A percentile compares a stretch with the other conserved stretches of the same genome.
Conservation (phyloP, 768 basidiomycete genomes). For the Tulasnella sp. region DNA sequence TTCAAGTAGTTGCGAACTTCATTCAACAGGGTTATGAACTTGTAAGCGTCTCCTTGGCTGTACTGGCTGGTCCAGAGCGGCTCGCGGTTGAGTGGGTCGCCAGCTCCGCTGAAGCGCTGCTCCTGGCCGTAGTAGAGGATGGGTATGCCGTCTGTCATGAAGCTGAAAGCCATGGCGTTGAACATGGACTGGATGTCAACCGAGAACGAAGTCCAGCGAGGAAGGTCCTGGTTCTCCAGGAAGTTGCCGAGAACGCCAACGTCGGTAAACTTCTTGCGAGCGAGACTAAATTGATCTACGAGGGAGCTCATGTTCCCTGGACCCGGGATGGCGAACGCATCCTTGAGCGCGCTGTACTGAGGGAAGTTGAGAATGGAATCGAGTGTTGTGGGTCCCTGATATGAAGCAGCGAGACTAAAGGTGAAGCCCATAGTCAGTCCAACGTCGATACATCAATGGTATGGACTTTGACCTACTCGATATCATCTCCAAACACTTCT, state of each 20-base stretch:
- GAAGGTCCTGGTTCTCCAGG: slow-evolving; percentile 66
- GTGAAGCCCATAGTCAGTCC: neutral
- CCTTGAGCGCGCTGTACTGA: slow-evolving; percentile 47
- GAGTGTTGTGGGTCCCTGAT: slow-evolving; percentile 49
- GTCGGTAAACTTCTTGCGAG: slow-evolving; percentile 33
- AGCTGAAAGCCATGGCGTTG: slow-evolving; percentile 64
- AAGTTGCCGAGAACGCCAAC: slow-evolving; percentile 52
- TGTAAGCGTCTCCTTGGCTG: slow-evolving; percentile 43
- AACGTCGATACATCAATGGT: no score
- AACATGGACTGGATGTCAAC: slow-evolving; percentile 60
- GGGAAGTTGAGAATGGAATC: slow-evolving; percentile 67
- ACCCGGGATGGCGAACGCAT: slow-evolving; percentile 65
- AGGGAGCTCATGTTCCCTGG: slow-evolving; percentile 48
- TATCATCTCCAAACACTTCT: slow-evolving; percentile 51
- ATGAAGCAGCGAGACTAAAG: slow-evolving; percentile 42
- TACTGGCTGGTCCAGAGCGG: slow-evolving; percentile 64
- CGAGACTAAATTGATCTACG: slow-evolving; percentile 39
- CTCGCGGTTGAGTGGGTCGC: slow-evolving; percentile 70
- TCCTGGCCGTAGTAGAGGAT: slow-evolving; percentile 78
- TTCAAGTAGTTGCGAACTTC: slow-evolving; percentile 54
- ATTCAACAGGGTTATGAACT: slow-evolving; percentile 50
- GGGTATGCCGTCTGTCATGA: slow-evolving; percentile 75
- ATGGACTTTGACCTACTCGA: slow-evolving; percentile 23
- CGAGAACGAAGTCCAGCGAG: slow-evolving; percentile 60
- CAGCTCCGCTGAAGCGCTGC: slow-evolving; percentile 50